Evolutionary conservation across 768 basidiomycete species (phyloP), one percentile per base, ranked within the genome.

Genomic region (Rhodotorula taiwanensis): DNA sequence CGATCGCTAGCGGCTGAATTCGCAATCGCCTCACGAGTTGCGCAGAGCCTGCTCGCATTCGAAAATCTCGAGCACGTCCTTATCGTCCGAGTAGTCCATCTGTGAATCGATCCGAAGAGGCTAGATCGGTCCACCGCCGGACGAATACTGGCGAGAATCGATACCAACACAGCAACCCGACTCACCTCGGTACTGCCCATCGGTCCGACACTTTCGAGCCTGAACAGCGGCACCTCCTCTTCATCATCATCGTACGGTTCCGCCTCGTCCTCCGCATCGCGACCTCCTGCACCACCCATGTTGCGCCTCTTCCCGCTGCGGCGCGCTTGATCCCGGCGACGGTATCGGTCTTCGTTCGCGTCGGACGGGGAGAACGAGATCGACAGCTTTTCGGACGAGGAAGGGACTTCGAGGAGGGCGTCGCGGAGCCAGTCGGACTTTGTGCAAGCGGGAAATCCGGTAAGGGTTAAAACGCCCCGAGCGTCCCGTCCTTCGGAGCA

Each of bases 361-460:
- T 42, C 10, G 0, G 82, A 80, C 2, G 89, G 88, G 56, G 85
- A 85, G 48, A 87, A 84, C 30, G 88, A 83, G 74, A 98, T 84
- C 1, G 87, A 88, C 25, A 98, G 80, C 63, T 84, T 87, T 47
- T 89, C 85, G 73, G 86, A 89, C 0, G 89, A 87, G 23, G 89
- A 83, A 70, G 97, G 92, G 20, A 99, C 80, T 73, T 97, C 94
- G 16, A 86, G 84, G 20, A 97, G 81, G 0, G 93, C 91, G 62
- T 95, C 91, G 47, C 88, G 84, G 39, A 98, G 85, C 89, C 91
- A 93, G 9, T 87, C 92, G 5, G 93, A 94, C 83, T 81, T 70
- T 31, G 31, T 20, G 3, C 23, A 25, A 30, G 45, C 44, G 39
- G 25, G 5, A 28, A 30, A n/a, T n/a, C n/a, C n/a, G n/a, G n/a